Evolutionary conservation across 805 yeast species (phyloP), one percentile per base, ranked within the genome.

Genomic region (Candida glaebosa): DNA sequence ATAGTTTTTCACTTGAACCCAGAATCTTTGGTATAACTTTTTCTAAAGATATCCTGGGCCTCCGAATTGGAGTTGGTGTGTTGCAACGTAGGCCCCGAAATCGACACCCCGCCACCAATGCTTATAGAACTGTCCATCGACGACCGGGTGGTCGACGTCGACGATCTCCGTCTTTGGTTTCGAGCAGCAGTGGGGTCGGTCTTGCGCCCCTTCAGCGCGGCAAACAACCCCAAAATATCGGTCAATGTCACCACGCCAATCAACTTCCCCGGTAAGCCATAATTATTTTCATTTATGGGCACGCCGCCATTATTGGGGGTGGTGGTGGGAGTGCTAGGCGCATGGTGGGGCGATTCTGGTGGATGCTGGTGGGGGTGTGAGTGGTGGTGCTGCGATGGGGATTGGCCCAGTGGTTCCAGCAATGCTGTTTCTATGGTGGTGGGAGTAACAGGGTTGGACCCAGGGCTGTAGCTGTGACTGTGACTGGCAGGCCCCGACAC

Each of bases 181-280:
- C 98, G 79, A 2, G 97, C 97, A 40, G 78, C 75, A 31, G 75
- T 80, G 3, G 99, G 98, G 57, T 91, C 96, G 18, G 87, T 81
- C 41, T 68, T 69, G 54, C 77, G 77, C 3, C 95, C 96, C 37
- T 52, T 60, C 16, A 63, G 51, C 43, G 81, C 75, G 6, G 96
- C 96, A 47, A 91, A 75, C 34, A 88, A 65, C 14, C 90, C 87
- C 38, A 93, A 67, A 25, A 91, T 83, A 62, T 91, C 99, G 0
- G 98, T 91, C 51, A 93, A 69, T 3, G 96, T 87, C 2, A 93
- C 81, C 18, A 93, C 98, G 31, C 98, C 98, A 41, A 87, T 79
- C 46, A 91, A 73, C 56, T 82, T 85, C 12, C 96, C 96, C 2
- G 87, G 80, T 39, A 82, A 69, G 34, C 83, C 82, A 38, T 52